These are phyloP conservation scores for Calocera cornea DNA, from an alignment of 768 basidiomycete species.

Conservation along the genomic window DNA sequence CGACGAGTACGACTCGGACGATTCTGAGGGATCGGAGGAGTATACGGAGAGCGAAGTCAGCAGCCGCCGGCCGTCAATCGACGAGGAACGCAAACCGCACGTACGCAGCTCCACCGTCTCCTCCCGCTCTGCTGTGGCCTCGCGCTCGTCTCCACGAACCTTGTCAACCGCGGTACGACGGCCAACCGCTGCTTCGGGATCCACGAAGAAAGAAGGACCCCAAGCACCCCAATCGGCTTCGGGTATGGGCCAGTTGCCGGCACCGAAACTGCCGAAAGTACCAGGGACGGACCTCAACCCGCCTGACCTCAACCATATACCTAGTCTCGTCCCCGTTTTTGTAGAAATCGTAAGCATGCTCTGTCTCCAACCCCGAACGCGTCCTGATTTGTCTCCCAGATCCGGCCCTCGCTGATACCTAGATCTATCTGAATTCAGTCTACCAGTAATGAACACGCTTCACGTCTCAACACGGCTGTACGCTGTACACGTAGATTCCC, in stretches of 20 bases:
- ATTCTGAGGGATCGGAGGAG: conserved; percentile 14
- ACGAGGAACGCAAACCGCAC: neutral
- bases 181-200: conserved; percentile 2
- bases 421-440: neutral
- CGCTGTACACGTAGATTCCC: conserved; percentile 4
- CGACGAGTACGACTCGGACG: conserved; percentile 23
- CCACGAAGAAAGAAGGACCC: conserved; percentile 7
- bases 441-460: neutral
- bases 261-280: conserved; percentile 28
- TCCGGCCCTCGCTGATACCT: conserved; percentile 1
- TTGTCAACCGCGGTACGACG: neutral
- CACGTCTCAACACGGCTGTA: neutral
- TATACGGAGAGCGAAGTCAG: conserved; percentile 20
- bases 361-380: neutral
- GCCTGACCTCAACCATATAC: conserved; percentile 65
- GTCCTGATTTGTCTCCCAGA: neutral
- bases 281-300: conserved; percentile 38
- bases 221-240: neutral
- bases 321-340: conserved; percentile 76
- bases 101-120: neutral
- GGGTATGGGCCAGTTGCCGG: neutral
- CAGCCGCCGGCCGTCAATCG: conserved; percentile 19
- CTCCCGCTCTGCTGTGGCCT: neutral
- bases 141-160: conserved; percentile 6
- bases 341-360: conserved; percentile 63